These are phyloP conservation scores for Nowakowskiella sp. DNA, from an alignment of 192 early-diverging fungal genomes.

Conservation along the genomic window DNA sequence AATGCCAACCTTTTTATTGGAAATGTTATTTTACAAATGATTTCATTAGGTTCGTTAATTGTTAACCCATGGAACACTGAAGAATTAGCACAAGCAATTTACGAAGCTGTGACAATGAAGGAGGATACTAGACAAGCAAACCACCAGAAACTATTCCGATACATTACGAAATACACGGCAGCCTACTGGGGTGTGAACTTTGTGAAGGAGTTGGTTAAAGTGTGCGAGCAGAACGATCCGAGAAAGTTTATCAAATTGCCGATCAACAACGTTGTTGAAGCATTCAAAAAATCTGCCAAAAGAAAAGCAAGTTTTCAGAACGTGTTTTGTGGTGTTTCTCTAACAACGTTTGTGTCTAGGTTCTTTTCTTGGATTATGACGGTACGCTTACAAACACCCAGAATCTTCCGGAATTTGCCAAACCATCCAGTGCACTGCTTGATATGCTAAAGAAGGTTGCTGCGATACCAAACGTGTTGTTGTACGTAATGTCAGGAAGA, in stretches of 20 bases:
- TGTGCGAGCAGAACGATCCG: constrained; percentile 56
- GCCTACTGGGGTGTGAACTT: constrained; percentile 96
- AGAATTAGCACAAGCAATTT: constrained; percentile 80
- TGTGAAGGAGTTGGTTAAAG: constrained; percentile 72
- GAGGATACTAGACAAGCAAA: constrained; percentile 68
- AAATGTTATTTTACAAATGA: background rate
- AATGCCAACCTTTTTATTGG: background rate
- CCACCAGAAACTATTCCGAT: constrained; percentile 86
- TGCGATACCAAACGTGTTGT: constrained; percentile 72
- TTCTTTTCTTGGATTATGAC: constrained; percentile 94
- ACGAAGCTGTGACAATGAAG: constrained; percentile 90
- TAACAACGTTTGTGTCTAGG: constrained; percentile 9
- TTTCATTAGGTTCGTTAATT: constrained; percentile 70
- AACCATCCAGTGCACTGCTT: constrained; percentile 68
- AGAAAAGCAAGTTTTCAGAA: constrained; percentile 40
- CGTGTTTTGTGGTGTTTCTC: background rate
- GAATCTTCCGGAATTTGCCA: constrained; percentile 87
- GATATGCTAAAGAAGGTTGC: constrained; percentile 62
- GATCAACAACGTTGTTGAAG: constrained; percentile 38
- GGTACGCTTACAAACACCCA: constrained; percentile 84
- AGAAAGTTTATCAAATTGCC: constrained; percentile 58
- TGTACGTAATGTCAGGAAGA: constrained; percentile 95
- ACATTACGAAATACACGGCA: constrained; percentile 95
- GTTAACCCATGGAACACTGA: constrained; percentile 99
- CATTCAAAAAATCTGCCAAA: constrained; percentile 48